Conservation (phyloP, 129 eudicot genomes). For the Kitagawia praeruptora region DNA sequence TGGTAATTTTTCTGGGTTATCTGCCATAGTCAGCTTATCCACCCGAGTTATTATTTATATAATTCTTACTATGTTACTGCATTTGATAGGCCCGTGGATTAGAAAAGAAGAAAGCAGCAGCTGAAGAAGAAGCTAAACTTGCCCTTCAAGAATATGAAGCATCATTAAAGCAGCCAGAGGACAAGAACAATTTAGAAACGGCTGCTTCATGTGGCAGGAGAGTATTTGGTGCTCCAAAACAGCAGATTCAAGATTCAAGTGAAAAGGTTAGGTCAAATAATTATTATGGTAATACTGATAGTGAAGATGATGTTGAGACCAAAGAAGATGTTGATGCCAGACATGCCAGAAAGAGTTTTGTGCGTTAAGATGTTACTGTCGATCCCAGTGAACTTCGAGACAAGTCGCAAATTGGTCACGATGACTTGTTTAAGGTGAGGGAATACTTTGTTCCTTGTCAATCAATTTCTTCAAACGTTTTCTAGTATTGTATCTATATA, state of each 20-base stretch:
- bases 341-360: slow-evolving; percentile 21
- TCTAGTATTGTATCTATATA: background rate
- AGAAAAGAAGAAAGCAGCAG: slow-evolving; percentile 72
- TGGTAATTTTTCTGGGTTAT: slow-evolving; percentile 43
- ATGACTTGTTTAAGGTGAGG: slow-evolving; percentile 64
- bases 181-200: slow-evolving; percentile 14
- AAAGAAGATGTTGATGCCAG: slow-evolving; percentile 32
- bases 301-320: slow-evolving; percentile 57
- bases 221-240: slow-evolving; percentile 66
- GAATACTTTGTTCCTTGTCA: slow-evolving; percentile 7
- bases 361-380: slow-evolving; percentile 38
- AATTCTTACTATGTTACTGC: slow-evolving; percentile 10
- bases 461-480: background rate
- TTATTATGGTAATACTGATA: slow-evolving; percentile 61
- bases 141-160: slow-evolving; percentile 72
- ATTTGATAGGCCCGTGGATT: slow-evolving; percentile 67
- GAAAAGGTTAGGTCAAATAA: slow-evolving; percentile 39
- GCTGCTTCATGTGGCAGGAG: slow-evolving; percentile 55
- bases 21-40: background rate
- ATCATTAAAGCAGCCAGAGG: slow-evolving; percentile 52
- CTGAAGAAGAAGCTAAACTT: slow-evolving; percentile 85
- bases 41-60: background rate
- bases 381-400: slow-evolving; percentile 61
- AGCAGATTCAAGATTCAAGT: slow-evolving; percentile 38
- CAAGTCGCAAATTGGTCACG: slow-evolving; percentile 51